These are phyloP conservation scores for Botrytis paeoniae DNA, from an alignment of 2,329 filamentous ascomycete genomes.

Conservation along the genomic window DNA sequence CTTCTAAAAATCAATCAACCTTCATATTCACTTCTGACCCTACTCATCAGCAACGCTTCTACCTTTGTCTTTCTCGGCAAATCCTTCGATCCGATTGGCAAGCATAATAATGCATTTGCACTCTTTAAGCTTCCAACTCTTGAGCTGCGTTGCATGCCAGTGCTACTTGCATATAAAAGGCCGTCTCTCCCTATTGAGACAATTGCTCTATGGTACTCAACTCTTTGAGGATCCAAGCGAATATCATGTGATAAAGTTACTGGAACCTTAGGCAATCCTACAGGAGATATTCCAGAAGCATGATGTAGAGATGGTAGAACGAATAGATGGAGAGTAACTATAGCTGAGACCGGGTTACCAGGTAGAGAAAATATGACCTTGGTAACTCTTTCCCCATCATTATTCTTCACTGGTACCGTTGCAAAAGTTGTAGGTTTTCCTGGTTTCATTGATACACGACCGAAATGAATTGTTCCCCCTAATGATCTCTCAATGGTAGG, in stretches of 20 bases:
- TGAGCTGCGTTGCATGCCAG: constrained; percentile 86
- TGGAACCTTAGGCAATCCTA: constrained; percentile 68
- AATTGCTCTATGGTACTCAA: constrained; percentile 87
- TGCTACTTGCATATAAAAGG: constrained; percentile 70
- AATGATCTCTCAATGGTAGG: constrained; percentile 89
- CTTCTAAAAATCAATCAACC: constrained; percentile 5
- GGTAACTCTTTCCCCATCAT: constrained; percentile 53
- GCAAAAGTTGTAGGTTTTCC: constrained; percentile 98
- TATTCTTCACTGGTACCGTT: constrained; percentile 68
- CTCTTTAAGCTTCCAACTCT: constrained; percentile 83
- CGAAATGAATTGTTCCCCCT: constrained; percentile 92
- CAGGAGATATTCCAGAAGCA: constrained; percentile 63
- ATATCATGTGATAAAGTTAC: constrained; percentile 73
- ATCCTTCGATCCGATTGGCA: constrained; percentile 64
- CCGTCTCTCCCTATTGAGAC: constrained; percentile 67
- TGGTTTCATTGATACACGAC: constrained; percentile 94
- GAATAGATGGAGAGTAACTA: constrained; percentile 93
- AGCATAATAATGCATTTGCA: constrained; percentile 80
- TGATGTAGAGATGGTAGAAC: constrained; percentile 84
- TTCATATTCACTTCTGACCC: constrained; percentile 30
- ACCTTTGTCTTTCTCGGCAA: constrained; percentile 67
- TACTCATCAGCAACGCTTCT: constrained; percentile 76
- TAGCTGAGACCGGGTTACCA: constrained; percentile 87
- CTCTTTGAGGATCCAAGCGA: constrained; percentile 67
- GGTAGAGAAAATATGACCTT: constrained; percentile 87